Evolutionary conservation across 2,329 filamentous ascomycete species (phyloP), one percentile per base, ranked within the genome.

Genomic region (Fusarium vanettenii): DNA sequence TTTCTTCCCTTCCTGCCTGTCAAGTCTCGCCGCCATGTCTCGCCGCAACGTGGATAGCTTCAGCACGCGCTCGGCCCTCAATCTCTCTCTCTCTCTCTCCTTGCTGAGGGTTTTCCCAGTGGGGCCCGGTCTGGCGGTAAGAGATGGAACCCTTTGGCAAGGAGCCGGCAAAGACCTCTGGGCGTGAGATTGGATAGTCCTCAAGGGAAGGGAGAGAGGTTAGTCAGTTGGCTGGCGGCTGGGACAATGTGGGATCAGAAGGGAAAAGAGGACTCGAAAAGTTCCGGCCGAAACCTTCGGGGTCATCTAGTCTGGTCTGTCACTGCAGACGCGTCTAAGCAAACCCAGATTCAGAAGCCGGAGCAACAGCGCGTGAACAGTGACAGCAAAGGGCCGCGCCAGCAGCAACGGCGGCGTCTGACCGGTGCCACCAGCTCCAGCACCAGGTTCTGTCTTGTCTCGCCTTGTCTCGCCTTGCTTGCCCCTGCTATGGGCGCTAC

Each of bases 241-340:
- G 69, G 72, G 64, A 67, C 35, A 43, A 59, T 70, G 72, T 70
- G 69, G 72, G 69, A 60, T 52, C 25, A 52, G 48, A 75, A 60
- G 62, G 45, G 50, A 27, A 52, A 52, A 52, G 48, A 50, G 25
- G 45, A 52, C 63, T 70, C 72, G 55, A 70, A 63, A 73, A 70
- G 70, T 72, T 76, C 73, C 70, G 73, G 73, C 73, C 73, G 67
- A 76, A 76, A 76, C 63, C 70, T 62, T 76, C 60, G 70, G 73
- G 63, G 29, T 62, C 66, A 52, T 73, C 63, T 67, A 70, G 67
- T 70, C 61, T 63, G 35, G 66, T 64, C 62, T 63, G 37, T 37
- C 43, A 62, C 60, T 66, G n/a, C 22, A 35, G 55, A 45, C 62
- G 62, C 62, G 56, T 65, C 55, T 55, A 69, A 66, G 55, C 43